These are phyloP conservation scores for Metarhizium robertsii DNA, from an alignment of 2,329 filamentous ascomycete species.

Conservation along the genomic window DNA sequence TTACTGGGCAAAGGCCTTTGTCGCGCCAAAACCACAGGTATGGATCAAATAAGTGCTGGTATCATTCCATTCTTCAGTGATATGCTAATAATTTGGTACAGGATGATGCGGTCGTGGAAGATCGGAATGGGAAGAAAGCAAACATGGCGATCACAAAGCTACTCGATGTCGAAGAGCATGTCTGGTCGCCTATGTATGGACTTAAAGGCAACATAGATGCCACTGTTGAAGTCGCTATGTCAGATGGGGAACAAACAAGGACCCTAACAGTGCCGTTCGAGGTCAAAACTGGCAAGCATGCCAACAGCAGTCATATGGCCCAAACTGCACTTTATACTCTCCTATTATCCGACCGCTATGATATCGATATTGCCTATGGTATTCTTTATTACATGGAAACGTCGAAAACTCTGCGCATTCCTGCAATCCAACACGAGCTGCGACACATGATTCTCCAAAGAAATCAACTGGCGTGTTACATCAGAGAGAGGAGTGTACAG, in stretches of 20 bases:
- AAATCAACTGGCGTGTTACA: constrained; percentile 78
- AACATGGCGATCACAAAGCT: constrained; percentile 86
- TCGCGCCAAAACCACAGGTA: constrained; percentile 62
- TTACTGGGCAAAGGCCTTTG: constrained; percentile 75
- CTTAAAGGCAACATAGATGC: constrained; percentile 97
- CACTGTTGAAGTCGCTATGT: constrained; percentile 80
- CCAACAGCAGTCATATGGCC: constrained; percentile 74
- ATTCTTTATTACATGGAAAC: constrained; percentile 93
- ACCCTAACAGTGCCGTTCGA: constrained; percentile 86
- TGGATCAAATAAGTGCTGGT: constrained; percentile 10
- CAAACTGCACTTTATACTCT: constrained; percentile 94
- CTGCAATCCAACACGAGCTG: constrained; percentile 76
- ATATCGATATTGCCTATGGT: constrained; percentile 82
- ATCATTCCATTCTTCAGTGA: not conserved
- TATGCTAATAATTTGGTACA: constrained; percentile 19
- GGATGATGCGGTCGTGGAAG: constrained; percentile 65
- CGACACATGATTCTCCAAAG: constrained; percentile 95
- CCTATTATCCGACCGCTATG: constrained; percentile 86
- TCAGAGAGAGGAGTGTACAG: constrained; percentile 68
- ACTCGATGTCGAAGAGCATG: constrained; percentile 92
- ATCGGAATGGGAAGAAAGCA: constrained; percentile 65
- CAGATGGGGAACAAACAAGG: constrained; percentile 54
- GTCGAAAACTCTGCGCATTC: constrained; percentile 76
- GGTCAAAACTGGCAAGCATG: constrained; percentile 85
- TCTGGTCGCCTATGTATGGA: constrained; percentile 97